Base-by-base conservation (phyloP, 2,329 filamentous ascomycete genomes). In the Sporothrix schenckii region DNA sequence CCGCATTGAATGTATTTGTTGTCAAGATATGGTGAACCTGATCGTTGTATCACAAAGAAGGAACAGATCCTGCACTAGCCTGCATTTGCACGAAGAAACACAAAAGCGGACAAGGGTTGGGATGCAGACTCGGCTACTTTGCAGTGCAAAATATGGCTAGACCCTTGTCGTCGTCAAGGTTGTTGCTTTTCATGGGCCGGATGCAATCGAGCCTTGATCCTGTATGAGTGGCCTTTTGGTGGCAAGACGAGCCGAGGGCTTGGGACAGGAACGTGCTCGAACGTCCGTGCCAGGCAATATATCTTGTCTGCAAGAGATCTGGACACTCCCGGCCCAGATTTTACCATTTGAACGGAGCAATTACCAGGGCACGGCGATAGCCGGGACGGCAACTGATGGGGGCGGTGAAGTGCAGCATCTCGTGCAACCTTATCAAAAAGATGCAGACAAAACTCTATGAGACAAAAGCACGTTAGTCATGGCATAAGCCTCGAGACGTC, bases 371-470 rank as follows among this genome's bases (percentile, higher is more conserved):
- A 49, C 13, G 10, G 14, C 19, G 47, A 54, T 44, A 14, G 50
- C 14, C 16, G 47, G 63, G 47, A 16, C 47, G 19, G 27, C 66
- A 30, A 53, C 60, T 16, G 50, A 66, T 39, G 30, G 60, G 53
- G 70, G 67, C 70, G 67, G 67, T 34, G 67, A 71, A 24, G 67
- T 66, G 67, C 70, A 69, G 70, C 44, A 71, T 71, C 70, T 71
- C 44, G 70, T 71, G 34, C 16, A 6, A 71, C 70, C 16, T 7
- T 66, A 16, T 58, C 24, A 11, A 44, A 13, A 7, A 27, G 13
- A 47, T 67, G 70, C 58, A 69, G 58, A n/a, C 1, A 52, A 10
- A 39, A 52, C 27, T 41, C 44, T 52, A 39, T 66, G 63, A 66
- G 47, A 66, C 63, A 66, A 39, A 52, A 53, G 19, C 27, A 66